Percentiles rank a stretch among this genome's conserved stretches.
Evolutionary conservation across 768 basidiomycete genomes (phyloP).

Genomic region (Boletus rex-veris): DNA sequence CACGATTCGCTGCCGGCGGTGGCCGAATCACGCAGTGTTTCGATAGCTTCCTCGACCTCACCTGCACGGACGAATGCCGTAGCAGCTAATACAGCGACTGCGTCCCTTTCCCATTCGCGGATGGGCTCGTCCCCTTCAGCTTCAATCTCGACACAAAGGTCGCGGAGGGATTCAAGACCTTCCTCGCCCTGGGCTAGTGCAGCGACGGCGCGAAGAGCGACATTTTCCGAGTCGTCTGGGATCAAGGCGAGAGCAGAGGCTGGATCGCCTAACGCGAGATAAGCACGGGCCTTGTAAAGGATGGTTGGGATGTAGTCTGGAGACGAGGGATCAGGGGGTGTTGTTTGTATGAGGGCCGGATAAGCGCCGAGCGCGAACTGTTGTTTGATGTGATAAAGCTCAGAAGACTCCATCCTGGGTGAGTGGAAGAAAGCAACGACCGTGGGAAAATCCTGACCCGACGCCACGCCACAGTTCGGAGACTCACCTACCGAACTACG

Average conservation of each 20-base stretch:
- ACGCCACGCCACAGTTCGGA: too few relatives aligned
- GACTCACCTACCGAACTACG: too few relatives aligned
- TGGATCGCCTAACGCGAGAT: slow-evolving; percentile 66
- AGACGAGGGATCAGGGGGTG: slow-evolving; percentile 58
- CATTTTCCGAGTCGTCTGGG: slow-evolving; percentile 55
- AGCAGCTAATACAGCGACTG: slow-evolving; percentile 79
- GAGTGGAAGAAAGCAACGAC: background rate
- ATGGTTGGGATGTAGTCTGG: slow-evolving; percentile 61
- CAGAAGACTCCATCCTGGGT: slow-evolving; percentile 50
- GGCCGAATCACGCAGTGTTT: slow-evolving; percentile 71
- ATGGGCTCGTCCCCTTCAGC: slow-evolving; percentile 63
- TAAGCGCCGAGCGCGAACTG: slow-evolving; percentile 79
- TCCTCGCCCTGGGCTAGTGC: slow-evolving; percentile 66
- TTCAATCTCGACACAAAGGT: slow-evolving; percentile 84
- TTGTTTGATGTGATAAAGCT: slow-evolving; percentile 67
- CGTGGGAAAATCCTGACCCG: too few relatives aligned
- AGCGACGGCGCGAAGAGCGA: slow-evolving; percentile 65
- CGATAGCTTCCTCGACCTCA: slow-evolving; percentile 89
- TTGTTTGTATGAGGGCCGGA: slow-evolving; percentile 51
- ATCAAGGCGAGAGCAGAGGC: slow-evolving; percentile 54
- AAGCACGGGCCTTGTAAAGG: slow-evolving; percentile 77
- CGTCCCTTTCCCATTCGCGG: slow-evolving; percentile 63
- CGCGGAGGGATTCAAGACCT: slow-evolving; percentile 77
- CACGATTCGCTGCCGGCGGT: slow-evolving; percentile 86
- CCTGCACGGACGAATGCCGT: slow-evolving; percentile 81